Base-by-base conservation (phyloP, 495 filamentous ascomycete genomes). In the Penicillium egyptiacum region DNA sequence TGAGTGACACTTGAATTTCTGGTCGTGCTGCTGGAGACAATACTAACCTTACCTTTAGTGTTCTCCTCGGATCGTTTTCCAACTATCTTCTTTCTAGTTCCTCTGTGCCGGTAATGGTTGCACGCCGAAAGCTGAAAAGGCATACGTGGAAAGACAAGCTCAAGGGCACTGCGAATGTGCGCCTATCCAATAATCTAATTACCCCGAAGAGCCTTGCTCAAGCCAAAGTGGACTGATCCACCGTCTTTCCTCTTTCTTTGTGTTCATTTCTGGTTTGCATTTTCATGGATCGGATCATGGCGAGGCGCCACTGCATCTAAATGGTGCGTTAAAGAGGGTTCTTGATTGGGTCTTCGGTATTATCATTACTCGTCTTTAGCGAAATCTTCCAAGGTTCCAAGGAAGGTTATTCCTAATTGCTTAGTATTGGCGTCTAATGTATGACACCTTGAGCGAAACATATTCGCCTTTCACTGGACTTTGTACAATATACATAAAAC, bases 1-100 rank as follows among this genome's bases (percentile, higher is more conserved):
- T 94, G 79, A 76, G 87, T 62, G 10, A 42, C 55, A 43, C 41
- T 5, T 43, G 31, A 28, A 17, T 20, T 16, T 28, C n/a, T n/a
- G 22, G 4, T 46, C 26, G 8, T 28, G 19, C 14, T 11, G n/a
- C 8, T 6, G 14, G 4, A 17, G 22, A 37, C 16, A 48, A 19
- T 6, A n/a, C 41, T 62, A 53, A 63, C 54, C 53, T 58, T 44
- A 59, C 19, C 56, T 19, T 12, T 59, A 94, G 91, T 64, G 91
- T 95, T 25, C 84, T 98, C 30, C 81, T 98, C 17, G 94, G 94
- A 17, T 96, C 92, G 3, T 98, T 98, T 71, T 93, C 89, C 53
- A 97, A 96, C 68, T 98, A 98, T 68, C 81, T 98, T 11, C 90
- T 98, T 25, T 92, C 90, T 42, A 96, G 97, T 74, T 92, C 88